Evolutionary conservation across 2,329 filamentous ascomycete genomes (phyloP), one percentile per base, ranked within the genome.

Genomic region (Atkinsonella texensis): DNA sequence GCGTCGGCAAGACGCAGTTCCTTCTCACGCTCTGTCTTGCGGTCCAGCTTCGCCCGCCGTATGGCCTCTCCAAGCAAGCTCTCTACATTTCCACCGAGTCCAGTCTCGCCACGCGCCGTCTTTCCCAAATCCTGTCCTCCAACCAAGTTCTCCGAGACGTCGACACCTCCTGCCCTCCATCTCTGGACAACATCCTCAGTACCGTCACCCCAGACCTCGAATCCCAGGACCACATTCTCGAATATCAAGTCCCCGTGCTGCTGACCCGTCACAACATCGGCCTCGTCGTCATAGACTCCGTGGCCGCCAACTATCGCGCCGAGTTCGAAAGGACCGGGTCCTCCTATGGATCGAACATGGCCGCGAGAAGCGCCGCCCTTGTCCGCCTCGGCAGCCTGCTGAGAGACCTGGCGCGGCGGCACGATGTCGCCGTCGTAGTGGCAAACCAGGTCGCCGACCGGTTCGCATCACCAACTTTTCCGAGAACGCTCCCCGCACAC

Each of bases 31-130:
- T 98, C 31, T 82, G 95, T 44, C 81, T 97, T 35, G 79, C 90
- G 33, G 84, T 84, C 15, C 93, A 98, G 67, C 83, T 97, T 4
- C 82, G 87, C 2, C 70, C 81, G 1, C 86, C 88, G 0, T 74
- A 75, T 42, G 89, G 88, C 6, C 75, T 89, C 0, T 78, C 78
- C 39, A 81, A 82, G 54, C 77, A 82, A n/a, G 85, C 88, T 1
- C 76, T 98, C 38, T 98, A 98, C 73, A 87, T 98, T 61, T 94
- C 90, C 1, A 97, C 93, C 43, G 93, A 98, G 70, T 84, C 89
- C 0, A 76, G 87, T 1, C 78, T 98, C 2, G 83, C 89, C 18
- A 97, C 91, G 6, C 79, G 73, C 2, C 87, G 93, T 18, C 80
- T 98, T 0, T 71, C 81, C 0, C 89, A 97, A 66, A 82, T 98